Evolutionary conservation across 768 basidiomycete species (phyloP), one percentile per base, ranked within the genome.

Genomic region (Termitomyces bulborhizus): DNA sequence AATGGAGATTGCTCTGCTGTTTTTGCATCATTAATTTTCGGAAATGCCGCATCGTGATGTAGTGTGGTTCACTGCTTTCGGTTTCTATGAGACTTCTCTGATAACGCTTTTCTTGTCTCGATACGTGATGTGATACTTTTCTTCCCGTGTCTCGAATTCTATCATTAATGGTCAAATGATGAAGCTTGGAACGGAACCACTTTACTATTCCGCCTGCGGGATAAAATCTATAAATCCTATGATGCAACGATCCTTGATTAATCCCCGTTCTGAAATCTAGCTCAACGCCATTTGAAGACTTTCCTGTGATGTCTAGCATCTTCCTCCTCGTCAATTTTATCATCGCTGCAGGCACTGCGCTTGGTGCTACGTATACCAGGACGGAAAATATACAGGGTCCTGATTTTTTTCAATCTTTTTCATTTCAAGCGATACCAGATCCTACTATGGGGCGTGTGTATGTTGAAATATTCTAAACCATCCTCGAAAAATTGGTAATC

Each of bases 361-460:
- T 45, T 13, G 41, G 52, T 8, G 34, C 52, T 1, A 36, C 11
- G 42, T 53, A 53, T 37, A 12, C n/a, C 6, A 43, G 3, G 43
- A 45, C 43, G 4, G 42, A 53, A 18, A 53, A 9, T 53, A 34
- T 44, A 3, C 32, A 37, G 26, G 52, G 52, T n/a, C 18, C 8
- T 3, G 16, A 27, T 12, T 53, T 53, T 37, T 26, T 44, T 18
- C 27, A 16, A n/a, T 32, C 36, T 3, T 53, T 37, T 57, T 39
- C 42, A 53, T 37, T 45, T 24, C 43, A 53, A 45, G 24, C 52
- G 4, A 53, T 53, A 43, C 15, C 52, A 5, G 52, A 53, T 18
- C 52, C 52, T 37, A 53, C 42, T 21, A 43, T 32, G 26, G 52
- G 52, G 37, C 52, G 52, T 45, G 52, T 45, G 52, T 53, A 45